Conservation (phyloP, 345 rosid genomes). For the Syzygium aromaticum region DNA sequence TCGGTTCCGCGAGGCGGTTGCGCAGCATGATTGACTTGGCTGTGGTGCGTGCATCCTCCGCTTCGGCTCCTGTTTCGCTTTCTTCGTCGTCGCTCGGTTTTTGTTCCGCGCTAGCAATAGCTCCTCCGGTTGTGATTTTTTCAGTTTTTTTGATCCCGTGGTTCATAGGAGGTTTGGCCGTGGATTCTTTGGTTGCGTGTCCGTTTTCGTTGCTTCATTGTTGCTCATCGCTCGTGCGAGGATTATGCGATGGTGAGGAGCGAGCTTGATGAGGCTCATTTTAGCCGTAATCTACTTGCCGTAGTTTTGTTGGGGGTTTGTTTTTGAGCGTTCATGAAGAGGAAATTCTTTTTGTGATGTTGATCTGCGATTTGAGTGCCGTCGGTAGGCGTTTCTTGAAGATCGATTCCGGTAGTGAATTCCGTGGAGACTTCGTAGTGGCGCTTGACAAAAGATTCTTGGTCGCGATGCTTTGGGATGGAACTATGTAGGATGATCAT, state of each 20-base stretch:
- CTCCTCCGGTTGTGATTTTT: background rate
- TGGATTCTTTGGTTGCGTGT: background rate
- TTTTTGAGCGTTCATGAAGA: background rate
- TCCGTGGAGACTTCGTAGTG: background rate
- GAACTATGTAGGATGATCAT: background rate
- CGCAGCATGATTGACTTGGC: background rate
- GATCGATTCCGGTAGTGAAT: background rate
- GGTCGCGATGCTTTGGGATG: background rate
- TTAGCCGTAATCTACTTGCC: background rate
- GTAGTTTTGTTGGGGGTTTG: background rate
- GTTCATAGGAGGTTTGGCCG: background rate
- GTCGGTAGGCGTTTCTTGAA: background rate
- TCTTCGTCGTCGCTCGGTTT: background rate
- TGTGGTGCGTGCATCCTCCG: background rate
- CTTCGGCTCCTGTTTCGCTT: background rate
- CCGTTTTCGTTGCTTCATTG: background rate
- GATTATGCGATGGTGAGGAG: background rate
- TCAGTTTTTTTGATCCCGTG: background rate
- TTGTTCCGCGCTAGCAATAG: background rate
- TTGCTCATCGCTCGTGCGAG: background rate
- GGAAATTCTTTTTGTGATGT: background rate
- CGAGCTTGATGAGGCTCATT: background rate
- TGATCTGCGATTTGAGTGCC: background rate
- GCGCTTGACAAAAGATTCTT: background rate
- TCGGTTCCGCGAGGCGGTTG: background rate